phyloP scores from a whole-genome alignment of 768 basidiomycete genomes.

The Nidularia pulvinata region DNA sequence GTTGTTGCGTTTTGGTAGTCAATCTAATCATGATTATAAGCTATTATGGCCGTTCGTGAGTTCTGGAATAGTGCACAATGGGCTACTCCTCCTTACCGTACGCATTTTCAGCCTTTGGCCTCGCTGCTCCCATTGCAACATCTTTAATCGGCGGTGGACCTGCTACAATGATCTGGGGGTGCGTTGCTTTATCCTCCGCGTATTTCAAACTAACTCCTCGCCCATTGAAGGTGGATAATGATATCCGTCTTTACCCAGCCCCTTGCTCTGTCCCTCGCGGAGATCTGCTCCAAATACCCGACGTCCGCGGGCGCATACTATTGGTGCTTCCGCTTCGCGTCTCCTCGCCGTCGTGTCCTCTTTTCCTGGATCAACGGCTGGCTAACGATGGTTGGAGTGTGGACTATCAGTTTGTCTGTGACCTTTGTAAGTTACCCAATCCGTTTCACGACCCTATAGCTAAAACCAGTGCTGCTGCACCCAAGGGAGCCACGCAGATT shows the following conservation, averaged over 20 bases:
- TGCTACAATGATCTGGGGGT: slow-evolving; percentile 62
- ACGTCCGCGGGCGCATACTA: slow-evolving; percentile 66
- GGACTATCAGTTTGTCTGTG: slow-evolving; percentile 67
- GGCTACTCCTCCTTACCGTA: not conserved
- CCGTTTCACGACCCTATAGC: not conserved
- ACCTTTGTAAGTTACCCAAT: slow-evolving; percentile 43
- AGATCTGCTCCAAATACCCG: slow-evolving; percentile 61
- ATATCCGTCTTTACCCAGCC: slow-evolving; percentile 46
- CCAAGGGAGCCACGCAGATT: slow-evolving; percentile 56
- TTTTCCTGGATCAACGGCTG: slow-evolving; percentile 70
- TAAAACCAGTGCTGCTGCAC: not conserved
- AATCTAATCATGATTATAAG: slow-evolving; percentile 18
- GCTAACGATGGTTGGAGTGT: slow-evolving; percentile 68
- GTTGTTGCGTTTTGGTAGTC: too few relatives aligned
- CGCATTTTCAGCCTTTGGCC: slow-evolving; percentile 42
- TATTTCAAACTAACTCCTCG: not conserved
- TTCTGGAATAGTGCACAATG: slow-evolving; percentile 5
- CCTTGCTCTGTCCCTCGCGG: slow-evolving; percentile 53
- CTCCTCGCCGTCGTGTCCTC: slow-evolving; percentile 47
- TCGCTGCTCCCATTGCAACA: slow-evolving; percentile 57
- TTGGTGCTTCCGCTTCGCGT: slow-evolving; percentile 63
- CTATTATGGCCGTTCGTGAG: slow-evolving; percentile 65
- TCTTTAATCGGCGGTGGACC: slow-evolving; percentile 55
- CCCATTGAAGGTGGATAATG: slow-evolving; percentile 40
- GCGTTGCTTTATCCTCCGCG: slow-evolving; percentile 3